These are phyloP conservation scores for Gastrodia elata DNA, from an alignment of 106 monocot species.

Conservation along the genomic window DNA sequence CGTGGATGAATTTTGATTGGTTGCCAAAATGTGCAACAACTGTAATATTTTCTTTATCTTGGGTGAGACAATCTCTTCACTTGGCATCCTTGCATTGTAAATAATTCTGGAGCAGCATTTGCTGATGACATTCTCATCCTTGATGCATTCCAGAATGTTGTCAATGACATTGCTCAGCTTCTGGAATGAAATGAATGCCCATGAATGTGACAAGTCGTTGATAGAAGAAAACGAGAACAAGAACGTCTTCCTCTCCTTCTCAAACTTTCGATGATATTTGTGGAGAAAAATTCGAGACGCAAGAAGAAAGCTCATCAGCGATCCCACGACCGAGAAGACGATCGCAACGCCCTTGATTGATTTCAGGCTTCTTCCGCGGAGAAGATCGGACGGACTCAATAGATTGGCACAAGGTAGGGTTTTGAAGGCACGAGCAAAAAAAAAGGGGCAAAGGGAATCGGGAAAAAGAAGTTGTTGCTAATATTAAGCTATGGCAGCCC, in stretches of 20 bases:
- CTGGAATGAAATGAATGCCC: slow-evolving; percentile 64
- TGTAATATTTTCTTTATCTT: too few species aligned
- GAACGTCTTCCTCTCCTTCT: slow-evolving; percentile 17
- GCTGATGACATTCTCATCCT: slow-evolving; percentile 54
- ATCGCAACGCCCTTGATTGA: slow-evolving; percentile 37
- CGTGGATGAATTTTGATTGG: slow-evolving; percentile 33
- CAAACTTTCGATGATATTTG: slow-evolving; percentile 24
- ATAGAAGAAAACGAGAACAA: slow-evolving; percentile 14
- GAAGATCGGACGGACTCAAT: slow-evolving; percentile 49
- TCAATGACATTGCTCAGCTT: slow-evolving; percentile 49
- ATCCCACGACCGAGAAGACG: slow-evolving; percentile 36
- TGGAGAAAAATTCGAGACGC: slow-evolving; percentile 42
- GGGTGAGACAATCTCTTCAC: slow-evolving; percentile 52
- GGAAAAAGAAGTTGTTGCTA: slow-evolving; percentile 73
- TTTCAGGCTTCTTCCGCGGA: slow-evolving; percentile 29
- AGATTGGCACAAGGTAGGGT: slow-evolving; percentile 46
- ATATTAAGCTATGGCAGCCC: too few species aligned
- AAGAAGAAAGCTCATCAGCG: slow-evolving; percentile 17
- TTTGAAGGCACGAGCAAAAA: slow-evolving; percentile 39
- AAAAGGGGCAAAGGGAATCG: slow-evolving; percentile 60
- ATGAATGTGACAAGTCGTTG: slow-evolving; percentile 67
- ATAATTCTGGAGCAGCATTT: slow-evolving; percentile 64
- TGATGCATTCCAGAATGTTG: slow-evolving; percentile 47
- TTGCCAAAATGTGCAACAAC: too few species aligned
- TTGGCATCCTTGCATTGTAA: slow-evolving; percentile 68